A percentile compares a stretch with the other conserved stretches of the same genome.
Conservation (phyloP, 2,329 filamentous ascomycete species). For the Penicillium brasilianum region DNA sequence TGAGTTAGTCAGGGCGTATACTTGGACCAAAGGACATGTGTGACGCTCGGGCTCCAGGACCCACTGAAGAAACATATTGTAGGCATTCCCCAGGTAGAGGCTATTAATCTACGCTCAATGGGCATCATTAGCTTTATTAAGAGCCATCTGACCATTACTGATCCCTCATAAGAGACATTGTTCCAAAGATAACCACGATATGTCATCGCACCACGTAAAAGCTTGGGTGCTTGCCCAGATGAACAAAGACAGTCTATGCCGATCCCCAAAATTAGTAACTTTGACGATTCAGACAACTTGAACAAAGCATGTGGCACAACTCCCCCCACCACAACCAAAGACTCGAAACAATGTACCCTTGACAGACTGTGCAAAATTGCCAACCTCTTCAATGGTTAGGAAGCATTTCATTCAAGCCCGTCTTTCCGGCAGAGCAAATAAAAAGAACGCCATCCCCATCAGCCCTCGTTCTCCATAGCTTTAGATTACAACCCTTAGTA, state of each 20-base stretch:
- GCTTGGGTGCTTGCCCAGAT: not conserved
- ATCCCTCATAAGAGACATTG: not conserved
- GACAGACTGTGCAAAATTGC: not conserved
- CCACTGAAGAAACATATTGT: not conserved
- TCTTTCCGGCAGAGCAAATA: not conserved
- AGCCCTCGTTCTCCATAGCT: not conserved
- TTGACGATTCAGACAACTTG: not conserved
- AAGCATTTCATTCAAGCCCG: not conserved
- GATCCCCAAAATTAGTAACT: not conserved
- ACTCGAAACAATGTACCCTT: slow-evolving; percentile 3
- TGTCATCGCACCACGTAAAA: not conserved
- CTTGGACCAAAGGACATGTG: not conserved
- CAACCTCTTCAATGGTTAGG: not conserved
- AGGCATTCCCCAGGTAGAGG: not conserved
- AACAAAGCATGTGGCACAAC: not conserved
- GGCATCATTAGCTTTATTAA: not conserved
- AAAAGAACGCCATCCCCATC: not conserved
- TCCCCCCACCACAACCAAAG: not conserved
- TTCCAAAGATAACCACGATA: not conserved
- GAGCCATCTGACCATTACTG: too few species aligned
- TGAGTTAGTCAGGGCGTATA: not conserved
- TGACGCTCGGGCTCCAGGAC: not conserved
- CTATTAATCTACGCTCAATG: not conserved
- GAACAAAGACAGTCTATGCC: not conserved
- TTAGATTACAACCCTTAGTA: not conserved